Base-by-base conservation (phyloP, 805 yeast genomes). In the Candida oleophila region DNA sequence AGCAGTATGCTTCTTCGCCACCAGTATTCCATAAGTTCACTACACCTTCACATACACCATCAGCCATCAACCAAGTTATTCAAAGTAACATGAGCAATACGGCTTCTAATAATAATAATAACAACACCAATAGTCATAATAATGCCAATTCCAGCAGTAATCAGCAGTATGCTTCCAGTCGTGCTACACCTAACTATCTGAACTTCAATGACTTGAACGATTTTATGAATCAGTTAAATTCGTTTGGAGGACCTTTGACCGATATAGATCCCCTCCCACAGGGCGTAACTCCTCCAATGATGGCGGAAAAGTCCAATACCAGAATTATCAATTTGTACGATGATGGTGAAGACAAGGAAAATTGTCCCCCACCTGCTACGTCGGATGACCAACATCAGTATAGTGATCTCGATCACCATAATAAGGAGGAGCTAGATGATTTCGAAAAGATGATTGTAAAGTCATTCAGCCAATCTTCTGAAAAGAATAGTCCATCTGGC, bases 271-370 rank as follows among this genome's bases (percentile, higher is more conserved):
- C 71, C 1, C 52, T 73, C 36, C 76, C 76, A 4, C 68, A 64
- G 35, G 71, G 70, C 3, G 56, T 57, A 3, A 71, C 75, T 4
- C 78, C 74, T 43, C 76, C 75, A 50, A 74, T 65, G 78, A 68
- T 69, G 62, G 83, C 83, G n/a, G 76, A 78, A 3, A 79, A 79
- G 55, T 61, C 76, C 37, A 79, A 78, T 53, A 79, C 83, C 3
- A 68, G 82, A 36, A 71, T 79, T 19, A 78, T 79, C 40, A 78
- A 76, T 49, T 50, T 79, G n/a, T 78, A 74, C 47, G 80, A 72
- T 32, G 68, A 59, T 43, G 55, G 58, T 16, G 68, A 66, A 45
- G 61, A 65, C 51, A 62, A 62, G 45, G 66, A 62, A 46, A 62
- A 62, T 37, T 59, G 60, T 41, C 65, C 66, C 21, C 64, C 64